phyloP scores from a whole-genome alignment of 2,329 filamentous ascomycete genomes.

The Talaromyces funiculosus region DNA sequence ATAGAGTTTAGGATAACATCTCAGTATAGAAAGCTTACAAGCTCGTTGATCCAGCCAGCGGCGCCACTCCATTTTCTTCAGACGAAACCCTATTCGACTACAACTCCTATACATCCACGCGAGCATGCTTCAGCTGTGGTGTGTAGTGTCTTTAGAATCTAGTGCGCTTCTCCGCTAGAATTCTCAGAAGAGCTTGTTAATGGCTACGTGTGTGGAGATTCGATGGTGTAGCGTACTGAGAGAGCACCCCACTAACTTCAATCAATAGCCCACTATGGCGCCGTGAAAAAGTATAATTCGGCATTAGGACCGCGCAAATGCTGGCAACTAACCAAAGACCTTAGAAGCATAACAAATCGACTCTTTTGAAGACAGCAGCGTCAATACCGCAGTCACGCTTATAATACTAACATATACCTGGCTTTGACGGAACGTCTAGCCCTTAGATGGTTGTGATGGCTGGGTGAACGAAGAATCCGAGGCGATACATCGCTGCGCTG shows the following conservation, averaged over 20 bases:
- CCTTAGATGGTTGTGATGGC: neutral
- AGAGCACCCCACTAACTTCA: neutral
- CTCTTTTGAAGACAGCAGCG: neutral
- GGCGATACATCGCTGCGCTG: neutral
- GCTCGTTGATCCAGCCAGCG: neutral
- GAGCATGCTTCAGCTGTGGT: neutral
- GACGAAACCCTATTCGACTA: neutral
- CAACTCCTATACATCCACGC: neutral
- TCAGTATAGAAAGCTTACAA: neutral
- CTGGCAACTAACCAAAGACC: too few species aligned
- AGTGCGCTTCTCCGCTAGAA: neutral
- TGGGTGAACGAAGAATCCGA: neutral
- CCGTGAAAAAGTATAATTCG: neutral
- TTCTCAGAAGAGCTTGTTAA: neutral
- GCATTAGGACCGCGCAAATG: neutral
- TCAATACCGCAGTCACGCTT: neutral
- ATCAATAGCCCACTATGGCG: neutral
- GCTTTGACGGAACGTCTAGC: neutral
- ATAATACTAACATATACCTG: neutral
- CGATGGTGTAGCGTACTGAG: neutral
- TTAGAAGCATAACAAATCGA: neutral
- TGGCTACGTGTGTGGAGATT: neutral
- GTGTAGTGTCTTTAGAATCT: neutral
- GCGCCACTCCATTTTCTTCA: neutral
- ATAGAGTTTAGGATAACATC: too few species aligned